These are phyloP conservation scores for Acmispon strigosus DNA, from an alignment of 306 rosid genomes.

Conservation along the genomic window DNA sequence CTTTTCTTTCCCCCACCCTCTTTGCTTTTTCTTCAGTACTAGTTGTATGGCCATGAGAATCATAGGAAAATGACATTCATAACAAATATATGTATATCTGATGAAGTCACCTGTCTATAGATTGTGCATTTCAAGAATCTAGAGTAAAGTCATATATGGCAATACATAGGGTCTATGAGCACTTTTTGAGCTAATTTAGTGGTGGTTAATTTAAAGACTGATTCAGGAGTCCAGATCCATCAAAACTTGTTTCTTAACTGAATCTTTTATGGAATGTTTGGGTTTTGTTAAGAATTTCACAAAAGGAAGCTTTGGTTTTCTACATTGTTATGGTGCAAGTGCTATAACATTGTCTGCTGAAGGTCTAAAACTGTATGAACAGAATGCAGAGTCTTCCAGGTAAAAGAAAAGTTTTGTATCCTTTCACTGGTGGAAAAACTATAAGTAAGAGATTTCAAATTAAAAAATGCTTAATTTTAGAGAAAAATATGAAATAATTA, in stretches of 20 bases:
- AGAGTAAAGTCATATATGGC: not conserved
- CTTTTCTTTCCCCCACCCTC: not conserved
- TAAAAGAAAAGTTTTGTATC: not conserved
- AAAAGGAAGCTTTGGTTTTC: not conserved
- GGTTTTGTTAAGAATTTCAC: not conserved
- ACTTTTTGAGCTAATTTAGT: not conserved
- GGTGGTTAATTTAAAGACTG: slow-evolving; percentile 1
- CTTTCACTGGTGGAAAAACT: not conserved
- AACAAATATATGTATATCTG: not conserved
- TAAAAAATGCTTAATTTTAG: not conserved
- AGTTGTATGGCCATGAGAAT: not conserved
- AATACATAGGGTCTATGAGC: not conserved
- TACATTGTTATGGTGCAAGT: not conserved
- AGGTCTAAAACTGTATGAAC: no score
- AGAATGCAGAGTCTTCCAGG: not conserved
- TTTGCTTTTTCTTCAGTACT: not conserved
- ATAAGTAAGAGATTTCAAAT: not conserved
- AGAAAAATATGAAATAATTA: not conserved
- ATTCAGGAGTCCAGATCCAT: not conserved
- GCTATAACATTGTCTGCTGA: not conserved
- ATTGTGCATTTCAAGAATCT: not conserved
- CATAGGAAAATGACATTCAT: not conserved
- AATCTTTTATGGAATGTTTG: not conserved
- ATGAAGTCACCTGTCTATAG: not conserved
- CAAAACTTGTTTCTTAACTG: not conserved